These are phyloP conservation scores for Scedosporium dehoogii DNA, from an alignment of 2,329 filamentous ascomycete species.

Conservation along the genomic window DNA sequence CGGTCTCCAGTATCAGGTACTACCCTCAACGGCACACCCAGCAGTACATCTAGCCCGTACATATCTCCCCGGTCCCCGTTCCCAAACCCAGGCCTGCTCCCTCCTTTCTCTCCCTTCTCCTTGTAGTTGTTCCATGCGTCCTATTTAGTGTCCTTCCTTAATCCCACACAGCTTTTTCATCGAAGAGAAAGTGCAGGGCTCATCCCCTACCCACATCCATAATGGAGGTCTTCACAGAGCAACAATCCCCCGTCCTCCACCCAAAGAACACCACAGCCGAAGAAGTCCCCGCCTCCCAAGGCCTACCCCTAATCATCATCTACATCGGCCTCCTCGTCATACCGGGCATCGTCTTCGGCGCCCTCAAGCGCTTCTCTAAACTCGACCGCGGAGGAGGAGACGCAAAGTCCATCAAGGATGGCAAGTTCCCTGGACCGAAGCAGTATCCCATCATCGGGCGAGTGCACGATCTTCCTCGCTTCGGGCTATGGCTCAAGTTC, in stretches of 20 bases:
- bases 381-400: not conserved
- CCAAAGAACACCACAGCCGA: not conserved
- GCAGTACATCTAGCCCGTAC: no score
- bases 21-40: no score
- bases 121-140: no score
- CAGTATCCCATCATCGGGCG: constrained; percentile 38
- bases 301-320: constrained; percentile 27
- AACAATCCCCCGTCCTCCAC: not conserved
- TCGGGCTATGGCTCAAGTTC: constrained; percentile 40
- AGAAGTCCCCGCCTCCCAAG: constrained; percentile 12
- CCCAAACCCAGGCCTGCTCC: no score
- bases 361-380: constrained; percentile 22
- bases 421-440: constrained; percentile 32
- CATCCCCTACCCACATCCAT: not conserved
- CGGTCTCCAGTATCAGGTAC: no score
- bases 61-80: no score
- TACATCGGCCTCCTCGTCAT: constrained; percentile 30
- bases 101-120: no score
- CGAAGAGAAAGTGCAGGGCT: not conserved
- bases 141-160: no score
- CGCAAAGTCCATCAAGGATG: constrained; percentile 17
- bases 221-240: not conserved
- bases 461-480: constrained; percentile 36
- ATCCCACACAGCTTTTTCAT: not conserved
- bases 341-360: constrained; percentile 32